phyloP scores from a whole-genome alignment of 2,329 filamentous ascomycete species.

The Diplodia intermedia region DNA sequence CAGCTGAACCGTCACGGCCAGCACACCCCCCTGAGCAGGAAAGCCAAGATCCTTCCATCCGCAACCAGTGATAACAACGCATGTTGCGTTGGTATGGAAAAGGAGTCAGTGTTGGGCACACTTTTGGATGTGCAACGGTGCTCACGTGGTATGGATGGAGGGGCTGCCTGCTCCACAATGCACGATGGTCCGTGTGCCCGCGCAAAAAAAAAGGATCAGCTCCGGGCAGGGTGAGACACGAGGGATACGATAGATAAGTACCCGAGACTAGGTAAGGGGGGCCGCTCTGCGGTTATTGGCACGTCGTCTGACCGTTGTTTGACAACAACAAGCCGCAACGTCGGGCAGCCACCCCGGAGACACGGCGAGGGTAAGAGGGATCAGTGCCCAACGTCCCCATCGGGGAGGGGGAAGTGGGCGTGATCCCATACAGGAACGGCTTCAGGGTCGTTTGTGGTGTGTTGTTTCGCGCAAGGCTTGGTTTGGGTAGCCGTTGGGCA shows the following conservation, averaged over 20 bases:
- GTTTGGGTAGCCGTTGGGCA: slow-evolving; percentile 1
- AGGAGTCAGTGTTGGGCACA: not conserved
- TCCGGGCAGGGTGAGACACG: not conserved
- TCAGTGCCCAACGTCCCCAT: not conserved
- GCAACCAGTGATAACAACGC: not conserved
- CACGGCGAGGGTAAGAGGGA: not conserved
- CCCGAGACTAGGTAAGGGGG: not conserved
- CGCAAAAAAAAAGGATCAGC: not conserved
- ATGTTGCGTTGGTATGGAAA: not conserved
- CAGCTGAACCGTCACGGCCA: not conserved
- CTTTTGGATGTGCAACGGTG: not conserved
- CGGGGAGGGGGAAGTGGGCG: not conserved
- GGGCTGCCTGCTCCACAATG: not conserved
- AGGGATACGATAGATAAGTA: slow-evolving; percentile 4
- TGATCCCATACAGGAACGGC: too few relatives aligned
- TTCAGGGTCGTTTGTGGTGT: not conserved
- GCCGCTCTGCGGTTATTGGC: not conserved
- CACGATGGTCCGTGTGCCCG: slow-evolving; percentile 1
- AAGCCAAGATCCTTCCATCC: not conserved
- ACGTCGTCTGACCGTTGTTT: not conserved
- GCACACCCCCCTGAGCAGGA: not conserved
- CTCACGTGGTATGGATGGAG: slow-evolving; percentile 1
- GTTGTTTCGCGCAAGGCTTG: not conserved
- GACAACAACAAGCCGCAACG: not conserved
- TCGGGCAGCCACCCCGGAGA: too few relatives aligned